Conservation (phyloP, 352 stramenopile genomes). For the Globisporangium cystogenes region DNA sequence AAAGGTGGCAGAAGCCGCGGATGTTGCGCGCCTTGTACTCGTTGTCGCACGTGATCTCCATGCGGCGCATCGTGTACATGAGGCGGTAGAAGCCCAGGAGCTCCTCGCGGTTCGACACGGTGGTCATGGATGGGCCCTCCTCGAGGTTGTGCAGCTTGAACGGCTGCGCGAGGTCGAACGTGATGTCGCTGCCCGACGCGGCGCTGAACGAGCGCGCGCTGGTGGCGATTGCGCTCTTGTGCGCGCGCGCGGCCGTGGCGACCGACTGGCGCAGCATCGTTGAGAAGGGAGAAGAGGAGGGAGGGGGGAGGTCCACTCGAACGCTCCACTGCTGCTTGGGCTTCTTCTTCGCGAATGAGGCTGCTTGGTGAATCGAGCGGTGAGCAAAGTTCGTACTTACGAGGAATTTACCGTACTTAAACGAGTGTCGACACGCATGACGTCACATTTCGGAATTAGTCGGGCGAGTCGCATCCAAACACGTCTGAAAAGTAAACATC, state of each 20-base stretch:
- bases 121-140: slow-evolving; percentile 48
- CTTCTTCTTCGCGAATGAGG: background rate
- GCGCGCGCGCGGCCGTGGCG: slow-evolving; percentile 28
- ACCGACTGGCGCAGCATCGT: slow-evolving; percentile 58
- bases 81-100: slow-evolving; percentile 95
- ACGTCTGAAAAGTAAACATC: too few species aligned
- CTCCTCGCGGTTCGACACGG: slow-evolving; percentile 93
- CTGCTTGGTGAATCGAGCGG: background rate
- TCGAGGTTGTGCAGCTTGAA: slow-evolving; percentile 85
- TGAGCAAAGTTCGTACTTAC: slow-evolving; percentile 1
- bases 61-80: slow-evolving; percentile 99
- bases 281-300: background rate
- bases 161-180: slow-evolving; percentile 59
- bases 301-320: background rate
- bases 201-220: slow-evolving; percentile 54
- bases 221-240: slow-evolving; percentile 14
- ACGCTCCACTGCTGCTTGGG: background rate
- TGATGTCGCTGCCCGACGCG: slow-evolving; percentile 42
- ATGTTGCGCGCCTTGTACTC: slow-evolving; percentile 99
- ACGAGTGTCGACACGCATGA: too few species aligned
- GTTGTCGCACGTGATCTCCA: slow-evolving; percentile 99
- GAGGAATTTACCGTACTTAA: background rate
- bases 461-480: too few species aligned
- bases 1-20: slow-evolving; percentile 99
- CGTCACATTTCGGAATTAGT: too few species aligned